phyloP scores from a whole-genome alignment of 331 rosid genomes.

The Dryas integrifolia region DNA sequence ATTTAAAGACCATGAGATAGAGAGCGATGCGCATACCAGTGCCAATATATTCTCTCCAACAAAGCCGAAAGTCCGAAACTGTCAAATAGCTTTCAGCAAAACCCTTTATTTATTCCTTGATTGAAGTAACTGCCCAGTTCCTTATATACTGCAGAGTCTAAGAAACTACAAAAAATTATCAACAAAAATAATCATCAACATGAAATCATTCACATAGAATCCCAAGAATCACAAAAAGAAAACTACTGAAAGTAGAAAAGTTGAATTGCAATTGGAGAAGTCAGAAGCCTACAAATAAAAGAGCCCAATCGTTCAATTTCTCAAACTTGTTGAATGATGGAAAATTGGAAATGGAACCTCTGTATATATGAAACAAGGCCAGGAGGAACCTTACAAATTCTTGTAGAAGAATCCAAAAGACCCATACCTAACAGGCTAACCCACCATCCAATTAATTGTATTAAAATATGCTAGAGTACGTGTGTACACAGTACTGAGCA shows the following conservation, averaged over 20 bases:
- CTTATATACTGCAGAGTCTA: too few species aligned
- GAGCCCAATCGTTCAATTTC: not conserved
- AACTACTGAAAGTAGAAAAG: too few species aligned
- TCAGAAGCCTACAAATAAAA: not conserved
- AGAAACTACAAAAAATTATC: not conserved
- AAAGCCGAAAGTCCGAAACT: not conserved
- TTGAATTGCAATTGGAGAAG: too few species aligned
- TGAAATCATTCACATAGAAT: too few species aligned
- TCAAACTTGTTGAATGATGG: not conserved
- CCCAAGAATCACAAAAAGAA: too few species aligned
- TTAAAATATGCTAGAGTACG: too few species aligned
- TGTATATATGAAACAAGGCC: not conserved
- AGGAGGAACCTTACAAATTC: not conserved
- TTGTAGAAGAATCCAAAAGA: not conserved
- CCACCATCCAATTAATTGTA: not conserved
- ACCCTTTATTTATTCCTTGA: not conserved
- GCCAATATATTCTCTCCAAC: not conserved
- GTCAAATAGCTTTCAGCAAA: not conserved
- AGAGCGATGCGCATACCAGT: constrained; percentile 1
- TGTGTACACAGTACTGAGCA: too few species aligned
- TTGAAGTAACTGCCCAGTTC: too few species aligned
- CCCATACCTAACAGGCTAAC: not conserved
- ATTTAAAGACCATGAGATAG: not conserved
- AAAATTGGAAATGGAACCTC: not conserved
- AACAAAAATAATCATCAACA: not conserved